A percentile compares a stretch with the other conserved stretches of the same genome.
These are phyloP conservation scores for Claviceps pazoutovae DNA, from an alignment of 2,329 filamentous ascomycete genomes.

Conservation along the genomic window DNA sequence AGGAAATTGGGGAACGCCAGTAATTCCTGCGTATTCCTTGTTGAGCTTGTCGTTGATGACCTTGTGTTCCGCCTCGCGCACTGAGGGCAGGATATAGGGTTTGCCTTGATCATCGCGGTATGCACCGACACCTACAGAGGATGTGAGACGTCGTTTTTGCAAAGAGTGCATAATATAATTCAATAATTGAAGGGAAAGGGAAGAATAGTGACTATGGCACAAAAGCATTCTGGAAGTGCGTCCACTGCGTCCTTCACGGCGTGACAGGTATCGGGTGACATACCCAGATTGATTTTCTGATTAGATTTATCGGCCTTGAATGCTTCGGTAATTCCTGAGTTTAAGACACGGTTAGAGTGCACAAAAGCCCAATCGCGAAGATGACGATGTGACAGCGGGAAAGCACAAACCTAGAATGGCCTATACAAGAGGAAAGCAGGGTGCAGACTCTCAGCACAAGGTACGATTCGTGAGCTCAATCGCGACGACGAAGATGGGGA, in stretches of 20 bases:
- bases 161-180: constrained; percentile 3
- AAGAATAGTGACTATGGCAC: not conserved
- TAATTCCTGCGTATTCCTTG: constrained; percentile 98
- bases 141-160: constrained; percentile 8
- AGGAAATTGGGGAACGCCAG: constrained; percentile 87
- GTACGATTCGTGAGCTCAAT: not conserved
- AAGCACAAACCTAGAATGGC: constrained; percentile 57
- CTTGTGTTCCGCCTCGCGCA: constrained; percentile 77
- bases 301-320: constrained; percentile 93
- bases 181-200: not conserved
- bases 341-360: constrained; percentile 10
- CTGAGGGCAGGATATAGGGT: constrained; percentile 92
- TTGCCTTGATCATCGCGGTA: constrained; percentile 98
- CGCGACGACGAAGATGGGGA: not conserved
- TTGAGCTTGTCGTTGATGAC: constrained; percentile 65
- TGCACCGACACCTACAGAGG: constrained; percentile 67
- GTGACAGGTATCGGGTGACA: constrained; percentile 14
- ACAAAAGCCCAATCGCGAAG: not conserved
- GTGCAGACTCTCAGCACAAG: not conserved
- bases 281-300: constrained; percentile 96
- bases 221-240: not conserved
- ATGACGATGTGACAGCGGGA: not conserved
- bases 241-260: not conserved
- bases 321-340: constrained; percentile 78
- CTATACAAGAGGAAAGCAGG: constrained; percentile 24